Conservation (phyloP, 257 asterid genomes). For the Nicotiana otophora region DNA sequence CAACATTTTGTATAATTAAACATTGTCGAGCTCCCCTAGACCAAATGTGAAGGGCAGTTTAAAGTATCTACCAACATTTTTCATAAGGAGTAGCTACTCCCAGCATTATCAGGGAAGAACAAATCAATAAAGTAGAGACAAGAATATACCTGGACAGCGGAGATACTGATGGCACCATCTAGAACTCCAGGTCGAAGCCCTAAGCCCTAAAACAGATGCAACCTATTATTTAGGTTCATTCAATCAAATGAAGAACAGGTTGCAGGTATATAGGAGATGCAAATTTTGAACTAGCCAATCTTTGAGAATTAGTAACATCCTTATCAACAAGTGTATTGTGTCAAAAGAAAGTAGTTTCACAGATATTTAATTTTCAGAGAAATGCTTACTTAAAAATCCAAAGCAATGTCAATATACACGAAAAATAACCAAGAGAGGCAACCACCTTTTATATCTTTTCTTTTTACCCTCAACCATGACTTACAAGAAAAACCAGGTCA, state of each 20-base stretch:
- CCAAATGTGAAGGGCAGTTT: neutral
- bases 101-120: neutral
- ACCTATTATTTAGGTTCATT: neutral
- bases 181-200: slow-evolving; percentile 80
- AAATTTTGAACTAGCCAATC: neutral
- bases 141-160: slow-evolving; percentile 84
- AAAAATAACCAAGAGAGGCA: neutral
- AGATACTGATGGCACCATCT: slow-evolving; percentile 93
- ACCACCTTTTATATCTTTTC: neutral
- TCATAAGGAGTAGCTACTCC: neutral
- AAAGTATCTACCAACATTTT: neutral
- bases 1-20: neutral
- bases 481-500: neutral
- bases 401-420: neutral
- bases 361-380: neutral
- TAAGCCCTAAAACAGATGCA: slow-evolving; percentile 52
- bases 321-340: neutral
- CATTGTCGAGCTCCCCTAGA: neutral
- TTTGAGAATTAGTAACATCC: neutral
- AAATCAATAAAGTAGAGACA: neutral
- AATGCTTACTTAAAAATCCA: neutral
- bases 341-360: neutral
- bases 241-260: neutral
- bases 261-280: neutral
- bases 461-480: neutral